Evolutionary conservation across 2,329 filamentous ascomycete species (phyloP).

Genomic region (Seiridium cupressi): DNA sequence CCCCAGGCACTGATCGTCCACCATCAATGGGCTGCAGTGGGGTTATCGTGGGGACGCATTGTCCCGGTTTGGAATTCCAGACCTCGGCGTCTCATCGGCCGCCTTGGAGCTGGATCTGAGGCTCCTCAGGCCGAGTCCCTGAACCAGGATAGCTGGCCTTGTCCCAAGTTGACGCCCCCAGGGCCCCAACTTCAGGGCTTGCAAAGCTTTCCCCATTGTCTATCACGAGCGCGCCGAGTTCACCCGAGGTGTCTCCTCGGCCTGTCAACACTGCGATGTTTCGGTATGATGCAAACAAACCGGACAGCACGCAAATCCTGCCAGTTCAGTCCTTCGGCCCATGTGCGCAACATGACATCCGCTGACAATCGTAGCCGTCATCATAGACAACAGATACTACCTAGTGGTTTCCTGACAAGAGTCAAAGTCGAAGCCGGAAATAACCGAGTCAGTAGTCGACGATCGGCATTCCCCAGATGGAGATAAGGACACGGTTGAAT

Average conservation of each 20-base stretch:
- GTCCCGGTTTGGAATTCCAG: neutral
- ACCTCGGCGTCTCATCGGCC: conserved; percentile 5
- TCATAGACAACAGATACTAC: too few relatives aligned
- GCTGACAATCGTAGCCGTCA: too few relatives aligned
- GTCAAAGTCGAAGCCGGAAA: neutral
- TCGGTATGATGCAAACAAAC: neutral
- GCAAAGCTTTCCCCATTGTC: neutral
- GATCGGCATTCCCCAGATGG: conserved; percentile 1
- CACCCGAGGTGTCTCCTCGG: neutral
- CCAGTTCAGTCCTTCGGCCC: too few relatives aligned
- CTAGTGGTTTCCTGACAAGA: neutral
- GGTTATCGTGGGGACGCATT: neutral
- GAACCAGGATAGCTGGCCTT: neutral
- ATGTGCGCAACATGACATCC: too few relatives aligned
- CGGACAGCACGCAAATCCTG: too few relatives aligned
- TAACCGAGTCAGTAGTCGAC: neutral
- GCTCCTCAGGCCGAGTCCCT: neutral
- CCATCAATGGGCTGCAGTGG: neutral
- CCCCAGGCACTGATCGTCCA: neutral
- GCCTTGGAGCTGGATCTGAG: neutral
- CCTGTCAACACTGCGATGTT: neutral
- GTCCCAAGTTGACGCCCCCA: neutral
- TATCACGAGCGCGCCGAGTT: conserved; percentile 4
- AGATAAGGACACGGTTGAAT: neutral
- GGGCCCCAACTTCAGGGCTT: neutral